Evolutionary conservation across 2,329 filamentous ascomycete species (phyloP).

Genomic region (Hortaea werneckii): DNA sequence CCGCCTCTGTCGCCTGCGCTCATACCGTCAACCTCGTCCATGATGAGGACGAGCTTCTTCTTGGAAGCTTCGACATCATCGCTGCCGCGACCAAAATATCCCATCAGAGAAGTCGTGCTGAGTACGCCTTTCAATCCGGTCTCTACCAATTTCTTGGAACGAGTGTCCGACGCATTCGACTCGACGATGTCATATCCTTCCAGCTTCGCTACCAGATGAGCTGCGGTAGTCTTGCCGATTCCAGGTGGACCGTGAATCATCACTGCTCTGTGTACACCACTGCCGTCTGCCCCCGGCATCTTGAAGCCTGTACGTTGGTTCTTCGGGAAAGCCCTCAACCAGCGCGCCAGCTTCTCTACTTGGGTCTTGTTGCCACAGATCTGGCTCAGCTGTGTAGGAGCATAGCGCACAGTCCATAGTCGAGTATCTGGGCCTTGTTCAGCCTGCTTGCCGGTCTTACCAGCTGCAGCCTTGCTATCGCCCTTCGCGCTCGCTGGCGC

Average conservation of each 20-base stretch:
- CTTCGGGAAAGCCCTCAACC: slow-evolving; percentile 75
- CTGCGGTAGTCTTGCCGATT: slow-evolving; percentile 95
- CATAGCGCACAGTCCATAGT: slow-evolving; percentile 92
- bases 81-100: slow-evolving; percentile 71
- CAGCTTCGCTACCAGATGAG: slow-evolving; percentile 83
- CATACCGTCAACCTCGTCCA: slow-evolving; percentile 99
- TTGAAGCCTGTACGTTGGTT: slow-evolving; percentile 73
- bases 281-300: slow-evolving; percentile 71
- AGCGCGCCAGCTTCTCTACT: slow-evolving; percentile 81
- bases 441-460: slow-evolving; percentile 25
- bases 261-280: slow-evolving; percentile 74
- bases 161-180: slow-evolving; percentile 87
- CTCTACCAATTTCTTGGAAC: slow-evolving; percentile 94
- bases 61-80: slow-evolving; percentile 70
- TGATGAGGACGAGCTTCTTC: slow-evolving; percentile 91
- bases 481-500: slow-evolving; percentile 24
- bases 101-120: slow-evolving; percentile 83
- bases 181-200: slow-evolving; percentile 92
- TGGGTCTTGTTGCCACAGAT: slow-evolving; percentile 90
- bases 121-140: slow-evolving; percentile 78
- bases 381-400: slow-evolving; percentile 70
- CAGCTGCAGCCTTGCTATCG: slow-evolving; percentile 28
- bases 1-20: slow-evolving; percentile 92
- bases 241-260: slow-evolving; percentile 93
- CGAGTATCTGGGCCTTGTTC: slow-evolving; percentile 45